Evolutionary conservation across 345 rosid genomes (phyloP), one percentile per base, ranked within the genome.

Genomic region (Eucalyptus erythrocorys): DNA sequence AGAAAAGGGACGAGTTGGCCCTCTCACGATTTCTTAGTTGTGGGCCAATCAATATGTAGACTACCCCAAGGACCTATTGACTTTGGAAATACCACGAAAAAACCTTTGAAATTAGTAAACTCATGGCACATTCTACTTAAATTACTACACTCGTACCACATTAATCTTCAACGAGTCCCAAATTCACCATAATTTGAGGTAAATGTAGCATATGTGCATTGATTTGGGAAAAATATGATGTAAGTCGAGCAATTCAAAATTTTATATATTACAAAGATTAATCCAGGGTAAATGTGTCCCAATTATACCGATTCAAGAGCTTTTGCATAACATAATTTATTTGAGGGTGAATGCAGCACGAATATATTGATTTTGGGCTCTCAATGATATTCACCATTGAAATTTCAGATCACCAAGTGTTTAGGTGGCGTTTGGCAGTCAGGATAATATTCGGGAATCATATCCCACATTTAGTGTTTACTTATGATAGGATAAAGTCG

Each of bases 211-310:
- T 10, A 0, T 22, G 1, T 10, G 30, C 10, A 55, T 55, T 24
- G 1, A 0, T 55, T 55, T 24, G 3, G 1, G 1, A 1, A 55
- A 55, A 55, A 10, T 55, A 24, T 6, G 0, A 24, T 1, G 3
- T 55, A 0, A 10, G 30, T 4, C 0, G 3, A 55, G 30, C 7
- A 61, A 68, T 17, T 68, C 7, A 10, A 0, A 34, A 68, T 68
- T 68, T 66, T 68, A 0, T 17, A 68, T 34, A 16, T 0, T 1
- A 9, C 5, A 68, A 34, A 68, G 6, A 8, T 68, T 68, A 66
- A 3, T 34, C 34, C 34, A 1, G 1, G 34, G 4, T 68, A 68
- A 68, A 68, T 17, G 7, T 17, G 1, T 1, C 2, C 5, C 10
- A 0, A 30, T n/a, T n/a, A 30, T 64, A 64, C 16, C 0, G 5